These are phyloP conservation scores for Metschnikowia dekortorum DNA, from an alignment of 805 yeast species.

Conservation along the genomic window DNA sequence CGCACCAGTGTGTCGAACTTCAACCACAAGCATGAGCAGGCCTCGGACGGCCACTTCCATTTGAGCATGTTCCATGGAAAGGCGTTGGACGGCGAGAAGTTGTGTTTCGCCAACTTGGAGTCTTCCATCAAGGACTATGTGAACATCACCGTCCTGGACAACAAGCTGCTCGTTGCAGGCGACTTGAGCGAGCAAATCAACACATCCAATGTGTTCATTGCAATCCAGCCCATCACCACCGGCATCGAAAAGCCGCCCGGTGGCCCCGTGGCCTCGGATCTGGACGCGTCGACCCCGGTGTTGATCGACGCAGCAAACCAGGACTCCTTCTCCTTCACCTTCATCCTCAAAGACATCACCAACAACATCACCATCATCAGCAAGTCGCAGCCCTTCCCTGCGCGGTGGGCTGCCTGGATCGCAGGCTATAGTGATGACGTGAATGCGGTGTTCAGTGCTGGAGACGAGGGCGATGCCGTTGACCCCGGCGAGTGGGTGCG, in stretches of 20 bases:
- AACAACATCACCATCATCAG: slow-evolving; percentile 71
- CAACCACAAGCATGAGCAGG: slow-evolving; percentile 29
- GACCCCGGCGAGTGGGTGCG: slow-evolving; percentile 43
- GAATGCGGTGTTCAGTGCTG: slow-evolving; percentile 18
- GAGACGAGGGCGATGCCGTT: slow-evolving; percentile 21
- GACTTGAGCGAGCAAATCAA: slow-evolving; percentile 20
- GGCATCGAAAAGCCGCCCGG: slow-evolving; percentile 8
- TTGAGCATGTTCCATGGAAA: slow-evolving; percentile 76
- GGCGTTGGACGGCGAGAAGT: slow-evolving; percentile 77
- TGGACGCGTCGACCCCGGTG: slow-evolving; percentile 18
- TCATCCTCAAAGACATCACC: slow-evolving; percentile 71
- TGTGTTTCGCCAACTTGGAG: slow-evolving; percentile 83
- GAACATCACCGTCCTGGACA: slow-evolving; percentile 22
- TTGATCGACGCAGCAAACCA: slow-evolving; percentile 45
- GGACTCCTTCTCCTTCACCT: slow-evolving; percentile 67
- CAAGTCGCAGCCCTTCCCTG: slow-evolving; percentile 86
- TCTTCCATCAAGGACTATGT: slow-evolving; percentile 51
- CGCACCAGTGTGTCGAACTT: slow-evolving; percentile 54
- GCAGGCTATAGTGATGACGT: slow-evolving; percentile 38
- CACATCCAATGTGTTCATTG: slow-evolving; percentile 61
- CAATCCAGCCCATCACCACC: slow-evolving; percentile 55
- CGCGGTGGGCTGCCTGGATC: slow-evolving; percentile 93
- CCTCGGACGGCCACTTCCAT: slow-evolving; percentile 24
- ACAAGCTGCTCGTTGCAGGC: slow-evolving; percentile 15
- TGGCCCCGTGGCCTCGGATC: slow-evolving; percentile 8